Evolutionary conservation across 2,329 filamentous ascomycete species (phyloP).

Genomic region (Penicillium sp.): DNA sequence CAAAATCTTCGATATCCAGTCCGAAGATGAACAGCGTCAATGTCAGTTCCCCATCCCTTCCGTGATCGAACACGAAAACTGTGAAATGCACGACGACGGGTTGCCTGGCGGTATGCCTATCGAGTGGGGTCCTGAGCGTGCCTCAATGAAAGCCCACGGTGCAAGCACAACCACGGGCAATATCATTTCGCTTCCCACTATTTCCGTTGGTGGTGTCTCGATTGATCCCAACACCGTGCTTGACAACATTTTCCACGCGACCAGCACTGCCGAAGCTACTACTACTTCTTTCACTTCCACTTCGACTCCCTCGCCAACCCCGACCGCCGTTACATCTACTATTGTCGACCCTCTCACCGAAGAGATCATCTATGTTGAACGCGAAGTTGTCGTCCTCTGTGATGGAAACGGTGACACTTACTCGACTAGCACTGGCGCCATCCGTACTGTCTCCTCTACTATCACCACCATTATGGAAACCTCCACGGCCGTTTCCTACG

Average conservation of each 20-base stretch:
- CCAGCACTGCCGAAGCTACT: conserved; percentile 5
- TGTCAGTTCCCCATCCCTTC: conserved; percentile 64
- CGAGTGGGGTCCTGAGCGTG: conserved; percentile 44
- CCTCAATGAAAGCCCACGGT: conserved; percentile 15
- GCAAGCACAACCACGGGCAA: background rate
- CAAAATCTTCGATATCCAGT: conserved; percentile 68
- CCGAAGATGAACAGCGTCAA: conserved; percentile 50
- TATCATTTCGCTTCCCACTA: conserved; percentile 7
- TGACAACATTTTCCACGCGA: background rate
- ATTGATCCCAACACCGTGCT: conserved; percentile 6
- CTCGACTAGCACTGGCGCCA: conserved; percentile 25
- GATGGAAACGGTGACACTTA: conserved; percentile 26
- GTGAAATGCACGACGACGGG: conserved; percentile 52
- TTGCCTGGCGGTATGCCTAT: conserved; percentile 66
- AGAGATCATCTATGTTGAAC: conserved; percentile 32
- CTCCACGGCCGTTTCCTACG: conserved; percentile 26
- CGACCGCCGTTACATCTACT: conserved; percentile 28
- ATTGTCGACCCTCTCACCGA: conserved; percentile 23
- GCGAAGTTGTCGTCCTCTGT: conserved; percentile 29
- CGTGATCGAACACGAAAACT: conserved; percentile 58
- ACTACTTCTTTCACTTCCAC: conserved; percentile 16
- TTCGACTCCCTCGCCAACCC: conserved; percentile 22
- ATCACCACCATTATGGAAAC: conserved; percentile 23
- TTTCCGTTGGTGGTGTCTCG: conserved; percentile 9
- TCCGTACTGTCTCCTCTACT: conserved; percentile 26